Evolutionary conservation across 306 rosid species (phyloP), one percentile per base, ranked within the genome.

Genomic region (Spatholobus suberectus): DNA sequence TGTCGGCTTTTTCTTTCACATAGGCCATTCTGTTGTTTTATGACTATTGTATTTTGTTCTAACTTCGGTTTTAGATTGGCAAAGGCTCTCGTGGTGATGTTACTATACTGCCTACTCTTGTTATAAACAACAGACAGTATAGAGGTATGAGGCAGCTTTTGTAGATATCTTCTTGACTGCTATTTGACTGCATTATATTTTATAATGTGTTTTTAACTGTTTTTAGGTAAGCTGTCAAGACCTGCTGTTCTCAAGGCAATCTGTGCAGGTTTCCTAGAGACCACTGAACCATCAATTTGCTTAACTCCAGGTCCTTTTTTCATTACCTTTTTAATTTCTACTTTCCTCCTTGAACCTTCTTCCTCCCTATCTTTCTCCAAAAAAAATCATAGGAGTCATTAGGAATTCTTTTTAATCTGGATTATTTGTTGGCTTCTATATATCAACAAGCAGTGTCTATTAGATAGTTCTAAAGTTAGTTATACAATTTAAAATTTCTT

Each of bases 71-170:
- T 76, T 90, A 96, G 99, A 88, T 92, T 78, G 99, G 99, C 78
- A 91, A 83, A 85, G 99, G 98, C 55, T 12, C 94, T 71, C 98
- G 98, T 15, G 97, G 99, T 59, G 99, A 96, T 90, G 97, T 96
- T 85, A 96, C 98, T 4, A 93, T 96, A 91, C 80, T 96, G 81
- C 98, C 98, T 38, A 96, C 99, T 81, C 96, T 96, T 73, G 91
- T 96, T 58, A 93, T 96, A 90, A 96, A 96, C 87, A 83, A 83
- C 86, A 82, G 98, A 88, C 99, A 96, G 72, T 96, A 93, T 71
- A 85, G 99, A 93, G 99, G 99, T 93, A 32, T 12, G 77, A 74
- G 55, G 54, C 62, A 52, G 72, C 24, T 76, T 13, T 67, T 76
- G 51, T 35, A 46, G 61, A 20, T 44, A 67, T 73, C 70, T 40